These are phyloP conservation scores for Sinapis alba DNA, from an alignment of 441 rosid genomes.

Conservation along the genomic window DNA sequence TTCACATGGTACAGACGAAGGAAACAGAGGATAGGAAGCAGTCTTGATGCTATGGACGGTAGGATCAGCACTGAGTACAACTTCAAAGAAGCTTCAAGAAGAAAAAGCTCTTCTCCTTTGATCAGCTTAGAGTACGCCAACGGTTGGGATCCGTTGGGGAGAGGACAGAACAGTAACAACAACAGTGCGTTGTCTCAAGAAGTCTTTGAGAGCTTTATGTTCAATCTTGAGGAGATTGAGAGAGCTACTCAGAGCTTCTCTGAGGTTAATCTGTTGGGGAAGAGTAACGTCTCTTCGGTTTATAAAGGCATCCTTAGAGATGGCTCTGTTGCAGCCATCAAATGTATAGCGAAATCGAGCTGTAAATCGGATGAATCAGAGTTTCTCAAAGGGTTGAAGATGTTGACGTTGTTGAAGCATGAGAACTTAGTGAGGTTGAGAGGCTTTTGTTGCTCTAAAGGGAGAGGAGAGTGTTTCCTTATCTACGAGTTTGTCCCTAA, in stretches of 20 bases:
- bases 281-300: conserved; percentile 67
- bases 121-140: conserved; percentile 83
- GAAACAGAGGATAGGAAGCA: conserved; percentile 81
- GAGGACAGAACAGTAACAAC: conserved; percentile 47
- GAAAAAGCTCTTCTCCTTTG: conserved; percentile 74
- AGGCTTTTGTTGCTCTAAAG: conserved; percentile 95
- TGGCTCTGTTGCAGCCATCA: conserved; percentile 70
- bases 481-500: conserved; percentile 77
- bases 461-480: conserved; percentile 91
- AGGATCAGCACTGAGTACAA: conserved; percentile 78
- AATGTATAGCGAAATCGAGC: conserved; percentile 77
- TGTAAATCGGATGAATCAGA: conserved; percentile 86
- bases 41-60: conserved; percentile 57
- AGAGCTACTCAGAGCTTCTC: conserved; percentile 92
- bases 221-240: conserved; percentile 89
- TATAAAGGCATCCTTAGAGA: conserved; percentile 86
- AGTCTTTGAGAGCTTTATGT: conserved; percentile 75
- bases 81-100: conserved; percentile 55
- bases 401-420: conserved; percentile 73
- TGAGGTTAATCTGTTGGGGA: conserved; percentile 70
- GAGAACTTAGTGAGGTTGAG: conserved; percentile 77
- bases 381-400: conserved; percentile 80
- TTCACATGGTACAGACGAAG: conserved; percentile 61
- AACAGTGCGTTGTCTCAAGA: conserved; percentile 63
- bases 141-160: conserved; percentile 90